A percentile compares a stretch with the other conserved stretches of the same genome.
phyloP scores from a whole-genome alignment of 768 basidiomycete species.

The Pisolithus albus region DNA sequence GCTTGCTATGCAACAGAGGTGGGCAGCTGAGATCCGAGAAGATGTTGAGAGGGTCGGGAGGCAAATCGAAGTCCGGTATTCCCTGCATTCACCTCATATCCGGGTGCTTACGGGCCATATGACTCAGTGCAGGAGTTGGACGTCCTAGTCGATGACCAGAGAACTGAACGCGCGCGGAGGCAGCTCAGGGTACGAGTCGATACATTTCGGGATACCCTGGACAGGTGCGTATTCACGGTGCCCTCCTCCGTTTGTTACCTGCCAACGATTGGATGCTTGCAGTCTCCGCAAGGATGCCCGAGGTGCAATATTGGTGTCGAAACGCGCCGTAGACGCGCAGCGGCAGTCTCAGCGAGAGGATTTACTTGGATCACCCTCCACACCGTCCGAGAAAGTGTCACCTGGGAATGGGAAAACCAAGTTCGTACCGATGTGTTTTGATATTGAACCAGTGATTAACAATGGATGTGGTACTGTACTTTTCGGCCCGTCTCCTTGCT shows the following conservation, averaged over 20 bases:
- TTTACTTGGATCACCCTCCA: slow-evolving; percentile 47
- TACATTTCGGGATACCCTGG: slow-evolving; percentile 40
- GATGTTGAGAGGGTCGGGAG: slow-evolving; percentile 58
- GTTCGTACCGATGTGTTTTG: slow-evolving; percentile 34
- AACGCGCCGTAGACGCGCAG: slow-evolving; percentile 60
- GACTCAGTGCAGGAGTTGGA: slow-evolving; percentile 48
- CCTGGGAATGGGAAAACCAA: slow-evolving; percentile 49
- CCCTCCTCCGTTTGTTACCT: neutral
- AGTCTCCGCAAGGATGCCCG: slow-evolving; percentile 62
- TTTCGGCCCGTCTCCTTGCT: neutral
- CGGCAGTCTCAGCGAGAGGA: slow-evolving; percentile 59
- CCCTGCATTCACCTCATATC: slow-evolving; percentile 1
- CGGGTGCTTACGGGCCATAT: neutral
- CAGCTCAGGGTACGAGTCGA: slow-evolving; percentile 47
- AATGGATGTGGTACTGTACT: neutral
- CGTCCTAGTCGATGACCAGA: slow-evolving; percentile 66
- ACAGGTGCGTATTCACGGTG: slow-evolving; percentile 38
- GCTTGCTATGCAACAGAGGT: slow-evolving; percentile 60
- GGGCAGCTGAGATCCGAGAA: slow-evolving; percentile 68
- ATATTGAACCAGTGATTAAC: neutral
- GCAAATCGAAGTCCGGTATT: slow-evolving; percentile 58
- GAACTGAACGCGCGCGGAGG: slow-evolving; percentile 43
- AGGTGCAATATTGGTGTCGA: slow-evolving; percentile 65
- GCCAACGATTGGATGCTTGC: neutral
- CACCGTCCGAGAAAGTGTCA: slow-evolving; percentile 37